Evolutionary conservation across 805 yeast genomes (phyloP).

Genomic region (Candida arabinofermentans): DNA sequence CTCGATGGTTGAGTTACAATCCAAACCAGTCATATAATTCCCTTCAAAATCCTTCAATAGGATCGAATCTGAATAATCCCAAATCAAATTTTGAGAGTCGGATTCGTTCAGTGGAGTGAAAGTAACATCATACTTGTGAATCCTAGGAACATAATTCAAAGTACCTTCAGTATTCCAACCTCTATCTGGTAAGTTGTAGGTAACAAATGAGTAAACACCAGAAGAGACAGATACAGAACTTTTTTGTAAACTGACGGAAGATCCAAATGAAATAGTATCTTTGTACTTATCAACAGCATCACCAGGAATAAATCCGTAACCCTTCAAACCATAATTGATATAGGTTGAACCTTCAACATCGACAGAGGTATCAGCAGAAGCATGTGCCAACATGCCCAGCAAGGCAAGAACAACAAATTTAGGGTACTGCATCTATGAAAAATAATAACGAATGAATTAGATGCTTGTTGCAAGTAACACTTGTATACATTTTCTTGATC

Average conservation of each 20-base stretch:
- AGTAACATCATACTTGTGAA: slow-evolving; percentile 21
- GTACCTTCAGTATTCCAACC: slow-evolving; percentile 33
- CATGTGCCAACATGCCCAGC: slow-evolving; percentile 6
- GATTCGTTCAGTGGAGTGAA: slow-evolving; percentile 24
- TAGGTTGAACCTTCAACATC: slow-evolving; percentile 22
- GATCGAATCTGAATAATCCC: slow-evolving; percentile 28
- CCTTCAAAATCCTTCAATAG: slow-evolving; percentile 30
- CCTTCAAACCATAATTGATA: slow-evolving; percentile 26
- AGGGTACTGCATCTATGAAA: background rate
- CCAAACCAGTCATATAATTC: slow-evolving; percentile 26
- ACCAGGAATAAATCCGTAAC: slow-evolving; percentile 27
- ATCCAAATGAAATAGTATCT: slow-evolving; percentile 32
- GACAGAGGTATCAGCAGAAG: slow-evolving; percentile 14
- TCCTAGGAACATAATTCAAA: slow-evolving; percentile 25
- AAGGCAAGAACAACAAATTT: slow-evolving; percentile 2
- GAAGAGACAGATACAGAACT: slow-evolving; percentile 17
- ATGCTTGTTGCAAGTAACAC: background rate
- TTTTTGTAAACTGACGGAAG: slow-evolving; percentile 26
- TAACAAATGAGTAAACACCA: slow-evolving; percentile 26
- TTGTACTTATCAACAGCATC: slow-evolving; percentile 26
- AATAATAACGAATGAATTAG: background rate
- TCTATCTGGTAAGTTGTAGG: slow-evolving; percentile 31
- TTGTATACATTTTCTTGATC: no score
- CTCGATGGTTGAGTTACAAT: slow-evolving; percentile 24
- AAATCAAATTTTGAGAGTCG: slow-evolving; percentile 19